Conservation (phyloP, 768 basidiomycete species). For the Hypholoma fasciculare region DNA sequence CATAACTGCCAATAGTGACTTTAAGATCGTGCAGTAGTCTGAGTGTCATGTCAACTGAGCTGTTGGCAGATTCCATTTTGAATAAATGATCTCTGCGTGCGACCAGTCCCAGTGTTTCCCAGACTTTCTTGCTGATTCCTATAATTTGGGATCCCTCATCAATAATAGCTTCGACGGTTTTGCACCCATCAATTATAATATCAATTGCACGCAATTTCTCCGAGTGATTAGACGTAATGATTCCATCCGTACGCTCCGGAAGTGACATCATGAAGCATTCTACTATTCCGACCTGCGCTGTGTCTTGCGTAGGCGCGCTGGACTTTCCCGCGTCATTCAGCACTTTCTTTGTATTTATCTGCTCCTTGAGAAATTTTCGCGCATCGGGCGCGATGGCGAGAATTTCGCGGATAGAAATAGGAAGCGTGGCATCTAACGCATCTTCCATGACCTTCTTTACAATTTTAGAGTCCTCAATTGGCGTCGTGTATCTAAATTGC, state of each 20-base stretch:
- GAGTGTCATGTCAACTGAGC: neutral
- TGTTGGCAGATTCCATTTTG: constrained; percentile 11
- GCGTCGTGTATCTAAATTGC: neutral
- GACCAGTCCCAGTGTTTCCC: constrained; percentile 6
- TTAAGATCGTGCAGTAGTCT: constrained; percentile 12
- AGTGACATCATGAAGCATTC: neutral
- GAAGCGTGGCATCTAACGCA: constrained; percentile 2
- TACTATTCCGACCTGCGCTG: neutral
- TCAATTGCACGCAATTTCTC: constrained; percentile 5
- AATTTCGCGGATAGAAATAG: constrained; percentile 2
- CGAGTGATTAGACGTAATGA: constrained; percentile 2
- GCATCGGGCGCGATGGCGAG: neutral
- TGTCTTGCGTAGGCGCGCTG: neutral
- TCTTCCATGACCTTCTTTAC: neutral
- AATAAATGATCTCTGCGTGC: constrained; percentile 5
- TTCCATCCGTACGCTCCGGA: neutral
- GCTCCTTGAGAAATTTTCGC: neutral
- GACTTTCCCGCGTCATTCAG: neutral
- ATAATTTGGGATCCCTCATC: constrained; percentile 5
- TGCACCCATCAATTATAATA: neutral
- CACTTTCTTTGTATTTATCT: neutral
- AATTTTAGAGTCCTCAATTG: neutral
- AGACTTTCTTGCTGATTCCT: neutral
- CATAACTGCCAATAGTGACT: constrained; percentile 9
- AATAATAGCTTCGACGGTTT: neutral